Base-by-base conservation (phyloP, 202 grass and related monocot species). In the Digitaria exilis region DNA sequence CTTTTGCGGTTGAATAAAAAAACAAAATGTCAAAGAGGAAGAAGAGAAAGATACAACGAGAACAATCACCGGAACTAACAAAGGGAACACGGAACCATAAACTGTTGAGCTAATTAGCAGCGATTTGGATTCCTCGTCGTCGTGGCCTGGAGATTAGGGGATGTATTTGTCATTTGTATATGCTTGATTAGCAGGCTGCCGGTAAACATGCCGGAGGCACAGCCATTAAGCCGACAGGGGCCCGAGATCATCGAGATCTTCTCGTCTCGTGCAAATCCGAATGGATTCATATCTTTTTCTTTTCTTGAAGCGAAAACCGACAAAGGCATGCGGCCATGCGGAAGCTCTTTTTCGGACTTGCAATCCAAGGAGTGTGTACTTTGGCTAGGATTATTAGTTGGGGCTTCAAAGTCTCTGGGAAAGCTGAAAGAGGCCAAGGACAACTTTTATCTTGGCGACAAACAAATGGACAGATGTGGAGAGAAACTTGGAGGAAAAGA, bases 161-260 rank as follows among this genome's bases (percentile, higher is more conserved):
- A 19, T 22, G 32, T 29, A 57, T 37, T 34, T 87, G 17, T 57
- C 22, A 57, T 37, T 34, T 87, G 17, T 57, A 12, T 13, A 1
- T 21, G 71, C 17, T 44, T 77, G 37, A 81, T 65, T 55, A 56
- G 51, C 78, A 51, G 37, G 9, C 57, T 46, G 34, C 78, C 82
- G 39, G 57, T 85, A 85, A 89, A 89, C 82, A 82, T 82, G 83
- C 73, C 66, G 78, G 58, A 3, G 9, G 80, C 73, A 58, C 13
- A 17, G 78, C 72, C 75, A 73, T 74, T 89, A 86, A 82, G 73
- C 66, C 49, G 83, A 79, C 88, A 86, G 25, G 18, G 18, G 28
- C 30, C 56, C 56, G 39, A 73, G 43, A 76, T 86, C 78, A 81
- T 66, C 78, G 83, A 65, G 77, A 0, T 28, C 4, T 31, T 11